A percentile compares a stretch with the other conserved stretches of the same genome.
These are phyloP conservation scores for Talaromyces islandicus DNA, from an alignment of 2,329 filamentous ascomycete species.

Conservation along the genomic window DNA sequence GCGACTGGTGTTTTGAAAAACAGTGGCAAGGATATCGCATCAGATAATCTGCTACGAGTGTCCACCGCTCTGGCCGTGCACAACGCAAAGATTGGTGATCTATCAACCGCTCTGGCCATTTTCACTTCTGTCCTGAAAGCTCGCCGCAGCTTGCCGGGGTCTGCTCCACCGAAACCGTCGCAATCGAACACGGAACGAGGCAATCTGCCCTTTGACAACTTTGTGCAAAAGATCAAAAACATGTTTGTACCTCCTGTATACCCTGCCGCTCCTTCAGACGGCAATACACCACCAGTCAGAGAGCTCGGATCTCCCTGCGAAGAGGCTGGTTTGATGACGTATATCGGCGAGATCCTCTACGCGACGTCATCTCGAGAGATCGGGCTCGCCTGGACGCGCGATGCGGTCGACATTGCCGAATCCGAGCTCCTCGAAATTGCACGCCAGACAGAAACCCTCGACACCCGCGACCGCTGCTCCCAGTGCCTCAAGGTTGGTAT, in stretches of 20 bases:
- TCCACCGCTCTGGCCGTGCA: slow-evolving; percentile 75
- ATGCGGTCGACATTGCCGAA: slow-evolving; percentile 77
- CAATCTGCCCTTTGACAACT: slow-evolving; percentile 21
- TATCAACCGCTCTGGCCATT: slow-evolving; percentile 69
- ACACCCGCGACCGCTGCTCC: slow-evolving; percentile 55
- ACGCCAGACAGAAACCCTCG: slow-evolving; percentile 8
- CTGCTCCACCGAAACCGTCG: slow-evolving; percentile 6
- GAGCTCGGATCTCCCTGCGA: slow-evolving; percentile 65
- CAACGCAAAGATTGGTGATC: slow-evolving; percentile 62
- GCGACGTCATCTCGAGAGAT: slow-evolving; percentile 60
- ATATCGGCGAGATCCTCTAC: slow-evolving; percentile 91
- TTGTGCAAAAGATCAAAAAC: slow-evolving; percentile 36
- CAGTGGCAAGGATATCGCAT: slow-evolving; percentile 49
- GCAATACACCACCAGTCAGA: slow-evolving; percentile 61
- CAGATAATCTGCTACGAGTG: slow-evolving; percentile 67
- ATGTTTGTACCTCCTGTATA: slow-evolving; percentile 54
- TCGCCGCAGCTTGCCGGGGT: slow-evolving; percentile 53
- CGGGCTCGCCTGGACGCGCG: slow-evolving; percentile 82
- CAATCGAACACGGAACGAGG: neutral
- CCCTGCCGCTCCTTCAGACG: slow-evolving; percentile 64
- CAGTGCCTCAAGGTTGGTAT: slow-evolving; percentile 73
- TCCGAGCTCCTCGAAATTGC: slow-evolving; percentile 45
- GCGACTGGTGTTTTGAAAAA: slow-evolving; percentile 60
- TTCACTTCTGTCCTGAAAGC: slow-evolving; percentile 79
- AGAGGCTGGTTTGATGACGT: slow-evolving; percentile 78